Evolutionary conservation across 2,329 filamentous ascomycete genomes (phyloP).

Genomic region (Alternaria sp.): DNA sequence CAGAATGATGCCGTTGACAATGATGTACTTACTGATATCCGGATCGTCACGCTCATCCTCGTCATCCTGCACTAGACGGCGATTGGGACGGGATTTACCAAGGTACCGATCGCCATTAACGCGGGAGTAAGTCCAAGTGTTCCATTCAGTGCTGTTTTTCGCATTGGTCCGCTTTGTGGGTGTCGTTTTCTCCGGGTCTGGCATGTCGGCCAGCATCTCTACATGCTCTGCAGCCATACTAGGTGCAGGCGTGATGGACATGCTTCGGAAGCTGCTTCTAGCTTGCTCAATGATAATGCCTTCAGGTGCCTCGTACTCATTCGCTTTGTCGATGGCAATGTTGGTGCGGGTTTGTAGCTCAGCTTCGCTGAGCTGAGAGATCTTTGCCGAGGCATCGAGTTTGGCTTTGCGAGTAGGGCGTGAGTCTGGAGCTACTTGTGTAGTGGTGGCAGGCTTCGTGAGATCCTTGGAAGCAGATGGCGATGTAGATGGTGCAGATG

Average conservation of each 20-base stretch:
- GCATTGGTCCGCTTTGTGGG: not conserved
- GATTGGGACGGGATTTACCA: not conserved
- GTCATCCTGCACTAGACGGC: not conserved
- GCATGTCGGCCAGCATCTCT: not conserved
- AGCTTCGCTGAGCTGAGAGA: not conserved
- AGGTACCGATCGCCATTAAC: slow-evolving; percentile 14
- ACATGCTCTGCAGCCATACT: not conserved
- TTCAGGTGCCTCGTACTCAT: not conserved
- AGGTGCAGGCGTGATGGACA: not conserved
- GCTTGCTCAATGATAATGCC: not conserved
- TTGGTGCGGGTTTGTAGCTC: not conserved
- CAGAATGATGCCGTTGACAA: slow-evolving; percentile 17
- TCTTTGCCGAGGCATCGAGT: not conserved
- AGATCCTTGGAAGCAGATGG: not conserved
- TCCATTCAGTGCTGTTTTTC: not conserved
- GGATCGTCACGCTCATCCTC: slow-evolving; percentile 2
- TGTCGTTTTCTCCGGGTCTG: not conserved
- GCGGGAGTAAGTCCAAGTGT: slow-evolving; percentile 10
- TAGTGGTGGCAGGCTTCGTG: not conserved
- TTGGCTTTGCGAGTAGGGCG: not conserved
- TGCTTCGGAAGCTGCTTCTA: not conserved
- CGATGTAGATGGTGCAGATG: not conserved
- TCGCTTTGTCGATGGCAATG: not conserved
- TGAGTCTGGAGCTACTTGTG: not conserved
- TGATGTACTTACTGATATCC: slow-evolving; percentile 24